Evolutionary conservation across 345 rosid genomes (phyloP).

Genomic region (Salix koriyanagi): DNA sequence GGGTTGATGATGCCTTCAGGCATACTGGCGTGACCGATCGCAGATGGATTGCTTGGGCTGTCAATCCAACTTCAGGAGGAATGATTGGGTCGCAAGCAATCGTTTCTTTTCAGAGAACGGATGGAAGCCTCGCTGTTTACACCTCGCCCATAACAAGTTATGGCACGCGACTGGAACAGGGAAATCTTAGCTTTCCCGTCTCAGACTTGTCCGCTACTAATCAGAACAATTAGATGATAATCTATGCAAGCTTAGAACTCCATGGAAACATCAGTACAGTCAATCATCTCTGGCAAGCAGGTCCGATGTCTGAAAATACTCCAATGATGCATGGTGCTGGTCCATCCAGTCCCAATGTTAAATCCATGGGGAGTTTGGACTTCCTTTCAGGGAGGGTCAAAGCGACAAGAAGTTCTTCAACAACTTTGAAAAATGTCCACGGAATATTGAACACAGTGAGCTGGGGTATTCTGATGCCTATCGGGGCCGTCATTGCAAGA

Average conservation of each 20-base stretch:
- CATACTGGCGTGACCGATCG: background rate
- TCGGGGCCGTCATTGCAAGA: conserved; percentile 31
- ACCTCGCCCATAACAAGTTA: background rate
- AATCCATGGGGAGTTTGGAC: background rate
- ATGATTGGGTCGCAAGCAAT: conserved; percentile 2
- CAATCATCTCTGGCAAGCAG: background rate
- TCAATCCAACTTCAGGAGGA: background rate
- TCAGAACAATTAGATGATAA: background rate
- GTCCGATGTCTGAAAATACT: background rate
- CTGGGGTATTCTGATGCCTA: conserved; percentile 33
- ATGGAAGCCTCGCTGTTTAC: background rate
- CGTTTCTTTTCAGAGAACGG: background rate
- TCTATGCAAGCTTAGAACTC: background rate
- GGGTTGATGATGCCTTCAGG: background rate
- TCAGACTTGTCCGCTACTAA: background rate
- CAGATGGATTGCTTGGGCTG: background rate
- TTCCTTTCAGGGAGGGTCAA: background rate
- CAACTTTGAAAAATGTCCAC: conserved; percentile 4
- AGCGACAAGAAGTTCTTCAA: background rate
- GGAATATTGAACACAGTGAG: conserved; percentile 26
- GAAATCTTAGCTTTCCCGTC: background rate
- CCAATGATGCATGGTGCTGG: background rate
- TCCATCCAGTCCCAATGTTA: background rate
- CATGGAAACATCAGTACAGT: background rate
- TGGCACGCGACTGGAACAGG: no score